phyloP scores from a whole-genome alignment of 805 yeast species.

The Lachancea lanzarotensis region DNA sequence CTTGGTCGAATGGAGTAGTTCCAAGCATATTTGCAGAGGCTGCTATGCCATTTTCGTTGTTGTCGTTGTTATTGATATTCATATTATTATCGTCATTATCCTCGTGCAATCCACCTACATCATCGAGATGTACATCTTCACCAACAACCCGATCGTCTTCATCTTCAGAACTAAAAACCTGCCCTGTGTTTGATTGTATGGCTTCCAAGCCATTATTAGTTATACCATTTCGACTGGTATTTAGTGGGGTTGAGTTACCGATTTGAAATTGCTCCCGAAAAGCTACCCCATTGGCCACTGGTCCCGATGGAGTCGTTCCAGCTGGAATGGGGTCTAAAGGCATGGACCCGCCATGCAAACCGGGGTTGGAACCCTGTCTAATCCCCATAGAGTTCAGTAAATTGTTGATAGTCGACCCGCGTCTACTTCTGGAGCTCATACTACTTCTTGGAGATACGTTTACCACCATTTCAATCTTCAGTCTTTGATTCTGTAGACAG shows the following conservation, averaged over 20 bases:
- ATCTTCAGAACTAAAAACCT: slow-evolving; percentile 3
- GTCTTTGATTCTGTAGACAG: no score
- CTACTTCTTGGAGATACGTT: slow-evolving; percentile 6
- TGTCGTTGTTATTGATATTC: neutral
- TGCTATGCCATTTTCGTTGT: slow-evolving; percentile 4
- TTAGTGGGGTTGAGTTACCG: neutral
- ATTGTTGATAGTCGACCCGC: slow-evolving; percentile 26
- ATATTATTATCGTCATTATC: slow-evolving; percentile 3
- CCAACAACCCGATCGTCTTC: neutral
- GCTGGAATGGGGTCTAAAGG: neutral
- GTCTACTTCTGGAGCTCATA: slow-evolving; percentile 12
- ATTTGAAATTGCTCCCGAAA: neutral
- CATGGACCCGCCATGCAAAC: neutral
- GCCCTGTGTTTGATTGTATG: slow-evolving; percentile 1
- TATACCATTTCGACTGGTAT: neutral
- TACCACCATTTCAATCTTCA: neutral
- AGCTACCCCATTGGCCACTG: neutral
- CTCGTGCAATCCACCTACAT: neutral
- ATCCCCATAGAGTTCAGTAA: slow-evolving; percentile 27
- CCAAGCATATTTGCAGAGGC: slow-evolving; percentile 10
- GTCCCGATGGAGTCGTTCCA: neutral
- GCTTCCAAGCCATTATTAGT: neutral
- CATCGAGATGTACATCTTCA: neutral
- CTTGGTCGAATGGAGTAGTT: slow-evolving; percentile 12
- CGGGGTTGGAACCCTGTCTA: slow-evolving; percentile 14